These are phyloP conservation scores for Tetrahymena malaccensis DNA, from an alignment of 73 alveolate species.

Conservation along the genomic window DNA sequence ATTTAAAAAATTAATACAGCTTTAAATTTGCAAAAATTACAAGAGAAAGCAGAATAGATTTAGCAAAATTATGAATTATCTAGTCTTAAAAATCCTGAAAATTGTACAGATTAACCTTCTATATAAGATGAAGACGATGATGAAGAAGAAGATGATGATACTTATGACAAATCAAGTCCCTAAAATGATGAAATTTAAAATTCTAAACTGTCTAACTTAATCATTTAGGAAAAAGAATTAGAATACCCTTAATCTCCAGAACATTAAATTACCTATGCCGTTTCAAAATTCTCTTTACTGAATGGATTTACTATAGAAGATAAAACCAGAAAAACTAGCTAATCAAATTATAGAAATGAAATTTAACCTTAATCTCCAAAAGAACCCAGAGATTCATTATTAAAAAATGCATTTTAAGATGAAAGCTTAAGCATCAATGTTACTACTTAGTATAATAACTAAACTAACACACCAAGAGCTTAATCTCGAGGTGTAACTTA, in stretches of 20 bases:
- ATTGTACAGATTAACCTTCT: background rate
- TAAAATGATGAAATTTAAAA: background rate
- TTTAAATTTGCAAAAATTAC: background rate
- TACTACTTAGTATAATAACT: background rate
- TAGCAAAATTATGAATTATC: background rate
- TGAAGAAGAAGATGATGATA: background rate
- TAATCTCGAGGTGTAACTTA: background rate
- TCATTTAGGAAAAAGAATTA: background rate
- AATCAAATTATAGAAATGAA: background rate
- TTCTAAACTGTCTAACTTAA: background rate
- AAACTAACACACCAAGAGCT: background rate
- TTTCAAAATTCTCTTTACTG: background rate
- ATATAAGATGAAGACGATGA: background rate
- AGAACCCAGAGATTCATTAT: background rate
- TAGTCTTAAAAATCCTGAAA: background rate
- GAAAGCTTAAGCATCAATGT: background rate
- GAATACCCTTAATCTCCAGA: background rate
- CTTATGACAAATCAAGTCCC: background rate
- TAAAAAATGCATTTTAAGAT: background rate
- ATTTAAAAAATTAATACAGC: background rate
- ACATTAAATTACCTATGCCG: background rate
- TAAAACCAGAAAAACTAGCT: background rate
- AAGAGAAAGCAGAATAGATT: background rate
- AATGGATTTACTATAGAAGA: background rate
- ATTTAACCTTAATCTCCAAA: background rate